Percentiles rank a stretch among this genome's conserved stretches.
These are phyloP conservation scores for Cryptosporidium viatorum DNA, from an alignment of 169 alveolate species.

Conservation along the genomic window DNA sequence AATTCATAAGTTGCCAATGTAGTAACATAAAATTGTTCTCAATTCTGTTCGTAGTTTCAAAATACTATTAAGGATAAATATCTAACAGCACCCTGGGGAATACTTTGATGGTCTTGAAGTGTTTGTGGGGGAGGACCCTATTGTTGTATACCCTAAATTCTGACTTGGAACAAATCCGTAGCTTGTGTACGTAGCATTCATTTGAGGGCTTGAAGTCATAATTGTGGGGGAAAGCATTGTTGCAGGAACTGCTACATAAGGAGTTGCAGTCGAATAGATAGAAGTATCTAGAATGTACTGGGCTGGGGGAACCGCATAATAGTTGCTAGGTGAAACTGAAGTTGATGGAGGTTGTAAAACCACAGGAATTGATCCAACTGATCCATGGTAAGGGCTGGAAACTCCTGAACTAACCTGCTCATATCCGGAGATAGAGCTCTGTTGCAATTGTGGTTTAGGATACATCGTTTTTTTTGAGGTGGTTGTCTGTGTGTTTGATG, in stretches of 20 bases:
- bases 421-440: background rate
- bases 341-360: constrained; percentile 38
- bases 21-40: background rate
- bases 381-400: constrained; percentile 39
- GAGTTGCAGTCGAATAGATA: background rate
- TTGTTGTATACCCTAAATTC: background rate
- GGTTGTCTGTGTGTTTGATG: constrained; percentile 1
- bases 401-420: constrained; percentile 38
- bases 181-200: constrained; percentile 40
- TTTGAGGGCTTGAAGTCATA: constrained; percentile 57
- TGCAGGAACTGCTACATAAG: constrained; percentile 44
- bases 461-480: constrained; percentile 19
- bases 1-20: background rate
- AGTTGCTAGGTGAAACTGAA: constrained; percentile 24
- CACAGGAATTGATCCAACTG: constrained; percentile 61
- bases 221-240: constrained; percentile 51
- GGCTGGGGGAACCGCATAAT: constrained; percentile 11
- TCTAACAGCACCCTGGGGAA: constrained; percentile 66
- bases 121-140: constrained; percentile 34
- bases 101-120: constrained; percentile 40
- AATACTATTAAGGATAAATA: background rate
- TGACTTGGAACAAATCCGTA: constrained; percentile 52
- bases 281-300: constrained; percentile 27
- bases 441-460: constrained; percentile 25
- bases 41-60: background rate